phyloP scores from a whole-genome alignment of 78 protist species.

The slime mould (Dictyostelium discoideum) region DNA sequence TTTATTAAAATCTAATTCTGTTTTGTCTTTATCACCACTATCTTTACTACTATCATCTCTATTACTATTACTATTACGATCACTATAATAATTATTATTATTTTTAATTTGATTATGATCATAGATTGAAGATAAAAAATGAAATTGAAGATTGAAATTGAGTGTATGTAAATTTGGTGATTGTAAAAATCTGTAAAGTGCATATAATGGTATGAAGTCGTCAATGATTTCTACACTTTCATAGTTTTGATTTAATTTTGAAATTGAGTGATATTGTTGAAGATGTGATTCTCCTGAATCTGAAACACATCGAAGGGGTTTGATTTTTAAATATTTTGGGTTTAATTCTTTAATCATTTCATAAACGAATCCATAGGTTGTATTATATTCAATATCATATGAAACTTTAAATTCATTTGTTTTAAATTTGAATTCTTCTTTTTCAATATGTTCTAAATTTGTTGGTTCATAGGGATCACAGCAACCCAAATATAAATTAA shows the following conservation, averaged over 20 bases:
- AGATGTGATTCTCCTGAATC: background rate
- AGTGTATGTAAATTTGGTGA: background rate
- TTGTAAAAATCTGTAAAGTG: background rate
- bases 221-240: background rate
- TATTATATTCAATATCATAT: background rate
- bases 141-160: background rate
- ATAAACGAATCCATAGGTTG: background rate
- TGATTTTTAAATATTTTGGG: background rate
- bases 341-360: background rate
- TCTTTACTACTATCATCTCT: background rate
- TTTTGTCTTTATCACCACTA: no score
- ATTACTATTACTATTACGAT: background rate
- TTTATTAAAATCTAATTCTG: background rate
- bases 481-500: background rate
- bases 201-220: constrained; percentile 5
- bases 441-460: background rate
- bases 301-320: no score
- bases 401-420: background rate
- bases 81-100: no score
- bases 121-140: background rate
- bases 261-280: constrained; percentile 7
- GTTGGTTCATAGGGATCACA: background rate
- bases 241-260: constrained; percentile 3
- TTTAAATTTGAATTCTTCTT: background rate
- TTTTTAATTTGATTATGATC: no score